Evolutionary conservation across 2,329 filamentous ascomycete genomes (phyloP).

Genomic region (Colletotrichum filicis): DNA sequence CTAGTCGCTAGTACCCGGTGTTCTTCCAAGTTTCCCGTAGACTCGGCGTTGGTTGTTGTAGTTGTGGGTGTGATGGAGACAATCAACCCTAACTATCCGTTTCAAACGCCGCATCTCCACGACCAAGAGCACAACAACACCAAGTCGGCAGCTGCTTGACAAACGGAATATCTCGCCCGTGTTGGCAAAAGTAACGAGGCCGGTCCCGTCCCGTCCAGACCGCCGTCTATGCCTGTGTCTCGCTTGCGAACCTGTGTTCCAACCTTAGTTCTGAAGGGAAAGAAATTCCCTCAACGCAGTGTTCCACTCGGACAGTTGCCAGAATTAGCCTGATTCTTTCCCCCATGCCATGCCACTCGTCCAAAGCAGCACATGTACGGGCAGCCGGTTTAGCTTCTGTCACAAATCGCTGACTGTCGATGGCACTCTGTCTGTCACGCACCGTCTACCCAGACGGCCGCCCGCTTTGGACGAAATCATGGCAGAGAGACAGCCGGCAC

Average conservation of each 20-base stretch:
- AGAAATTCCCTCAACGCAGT: constrained; percentile 34
- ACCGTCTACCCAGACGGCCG: constrained; percentile 1
- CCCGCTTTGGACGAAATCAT: background rate
- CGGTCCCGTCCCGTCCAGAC: constrained; percentile 10
- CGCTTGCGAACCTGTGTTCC: background rate
- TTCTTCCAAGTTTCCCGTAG: background rate
- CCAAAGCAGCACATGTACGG: too few species aligned
- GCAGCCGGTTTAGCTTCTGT: constrained; percentile 6
- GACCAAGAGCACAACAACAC: too few species aligned
- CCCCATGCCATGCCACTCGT: constrained; percentile 13
- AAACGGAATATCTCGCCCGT: background rate
- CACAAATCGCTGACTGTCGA: constrained; percentile 27
- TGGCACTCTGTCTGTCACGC: constrained; percentile 1
- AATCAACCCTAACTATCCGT: constrained; percentile 28
- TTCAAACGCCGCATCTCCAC: background rate
- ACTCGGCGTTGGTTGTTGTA: background rate
- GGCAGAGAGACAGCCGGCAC: background rate
- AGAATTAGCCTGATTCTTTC: constrained; percentile 28
- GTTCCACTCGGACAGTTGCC: constrained; percentile 29
- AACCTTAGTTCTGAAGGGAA: background rate
- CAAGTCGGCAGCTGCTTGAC: background rate
- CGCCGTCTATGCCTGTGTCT: constrained; percentile 7
- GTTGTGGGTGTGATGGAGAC: constrained; percentile 14
- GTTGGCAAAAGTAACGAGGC: background rate
- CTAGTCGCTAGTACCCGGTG: background rate